Base-by-base conservation (phyloP, 108 stramenopile species). In the Cyclotella atomus region DNA sequence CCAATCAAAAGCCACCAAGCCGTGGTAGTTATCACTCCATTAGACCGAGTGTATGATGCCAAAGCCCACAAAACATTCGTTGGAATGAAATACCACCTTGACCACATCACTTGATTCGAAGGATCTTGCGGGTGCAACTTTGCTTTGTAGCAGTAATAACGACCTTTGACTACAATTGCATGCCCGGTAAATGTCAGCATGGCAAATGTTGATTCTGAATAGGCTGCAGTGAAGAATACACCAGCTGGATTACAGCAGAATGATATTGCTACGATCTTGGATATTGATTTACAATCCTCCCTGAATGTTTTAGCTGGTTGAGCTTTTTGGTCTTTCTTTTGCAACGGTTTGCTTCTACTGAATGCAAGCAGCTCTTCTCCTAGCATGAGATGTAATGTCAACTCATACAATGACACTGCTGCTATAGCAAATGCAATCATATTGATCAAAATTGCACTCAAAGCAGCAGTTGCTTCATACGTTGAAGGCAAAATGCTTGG, bases 151-250 rank as follows among this genome's bases (percentile, higher is more conserved):
- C 36, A 33, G 46, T 25, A 67, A 64, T 75, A 71, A 27, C 57
- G 35, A 21, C 83, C 79, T 44, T 41, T 72, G 2, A 80, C 80
- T 28, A 59, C 75, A 36, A 84, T 49, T 10, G 76, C 76, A 63
- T 77, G 76, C 1, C 89, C 92, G 8, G 56, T 35, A 61, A 95
- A 88, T 23, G 85, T 87, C 4, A 85, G 45, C 55, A 83, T 76
- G 27, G 84, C 77, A 85, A 93, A 95, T 0, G 88, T 35, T 3
- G 91, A 83, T 78, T 95, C 95, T 16, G 92, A 92, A 76, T 95
- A 95, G 14, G 87, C 85, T 8, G 88, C 68, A 32, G 75, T 77
- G 86, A 95, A 95, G 70, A 95, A 95, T 14, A 95, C 86, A 47
- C 73, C 82, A 19, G 95, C 91, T 45, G 95, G 95, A 68, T 95